Base-by-base conservation (phyloP, 495 filamentous ascomycete genomes). In the Penicillium roqueforti region DNA sequence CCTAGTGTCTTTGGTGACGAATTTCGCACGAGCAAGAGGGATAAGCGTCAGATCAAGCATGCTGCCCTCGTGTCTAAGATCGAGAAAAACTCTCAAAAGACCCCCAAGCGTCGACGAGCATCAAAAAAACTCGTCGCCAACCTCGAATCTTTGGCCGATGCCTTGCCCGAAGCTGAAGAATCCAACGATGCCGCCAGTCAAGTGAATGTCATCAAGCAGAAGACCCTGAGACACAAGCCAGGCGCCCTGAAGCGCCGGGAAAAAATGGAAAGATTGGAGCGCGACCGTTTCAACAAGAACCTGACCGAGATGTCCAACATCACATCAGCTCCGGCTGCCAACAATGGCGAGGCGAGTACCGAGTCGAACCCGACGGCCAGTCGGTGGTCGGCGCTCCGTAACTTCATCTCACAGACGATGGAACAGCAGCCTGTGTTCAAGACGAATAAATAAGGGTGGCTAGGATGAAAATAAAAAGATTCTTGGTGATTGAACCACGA, bases 201-300 rank as follows among this genome's bases (percentile, higher is more conserved):
- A 41, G 62, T 62, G 14, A 75, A 73, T 51, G 78, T 81, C 56
- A 80, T 88, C 47, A 76, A 82, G 53, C 83, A 85, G 39, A 85
- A 84, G 71, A 89, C 83, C 41, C 59, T 97, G 51, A 85, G 79
- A 63, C 82, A 77, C 47, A 71, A 85, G 46, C 88, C 87, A 0
- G 92, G 92, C 0, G 89, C 89, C 13, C 75, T 89, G 75, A 95
- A 91, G 79, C 77, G 82, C 59, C 91, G 87, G 72, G 89, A 91
- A 68, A 83, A 81, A 67, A 37, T 96, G 25, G 87, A 95, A 47
- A 81, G 73, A 68, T 68, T 76, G 57, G 92, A 97, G 78, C 83
- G 86, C 65, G 83, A 89, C 68, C 76, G 92, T 53, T 96, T 96
- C 63, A 83, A 80, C 52, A 80, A 75, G 70, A 96, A 91, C 68